Percentiles rank a stretch among this genome's conserved stretches.
phyloP scores from a whole-genome alignment of 2,329 filamentous ascomycete species.

The Orbilia blumenaviensis region DNA sequence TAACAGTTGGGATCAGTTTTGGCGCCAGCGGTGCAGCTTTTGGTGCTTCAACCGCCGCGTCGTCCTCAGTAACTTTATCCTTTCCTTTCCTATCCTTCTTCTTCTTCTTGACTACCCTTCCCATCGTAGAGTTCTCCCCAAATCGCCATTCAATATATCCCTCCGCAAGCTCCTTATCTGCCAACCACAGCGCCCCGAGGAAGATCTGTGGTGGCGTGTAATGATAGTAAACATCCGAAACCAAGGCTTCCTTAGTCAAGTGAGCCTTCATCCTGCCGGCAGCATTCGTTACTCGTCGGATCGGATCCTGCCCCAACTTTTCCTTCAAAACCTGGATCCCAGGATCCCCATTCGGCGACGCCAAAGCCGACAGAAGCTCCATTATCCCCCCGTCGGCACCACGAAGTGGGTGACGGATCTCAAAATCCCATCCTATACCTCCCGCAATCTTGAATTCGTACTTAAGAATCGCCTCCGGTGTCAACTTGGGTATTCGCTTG shows the following conservation, averaged over 20 bases:
- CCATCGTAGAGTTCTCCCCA: slow-evolving; percentile 58
- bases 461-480: slow-evolving; percentile 82
- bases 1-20: slow-evolving; percentile 17
- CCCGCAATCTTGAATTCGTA: slow-evolving; percentile 94
- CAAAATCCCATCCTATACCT: slow-evolving; percentile 89
- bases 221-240: slow-evolving; percentile 97
- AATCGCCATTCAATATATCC: slow-evolving; percentile 58
- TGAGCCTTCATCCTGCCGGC: slow-evolving; percentile 77
- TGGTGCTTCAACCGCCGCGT: slow-evolving; percentile 56
- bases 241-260: slow-evolving; percentile 79
- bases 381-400: slow-evolving; percentile 86
- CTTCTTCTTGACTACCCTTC: slow-evolving; percentile 69
- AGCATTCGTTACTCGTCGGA: slow-evolving; percentile 68
- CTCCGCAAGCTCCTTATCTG: slow-evolving; percentile 70
- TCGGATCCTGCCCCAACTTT: slow-evolving; percentile 59
- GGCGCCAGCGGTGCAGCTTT: slow-evolving; percentile 24
- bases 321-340: slow-evolving; percentile 26
- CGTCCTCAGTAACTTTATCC: slow-evolving; percentile 62
- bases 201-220: slow-evolving; percentile 95
- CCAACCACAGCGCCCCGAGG: slow-evolving; percentile 80
- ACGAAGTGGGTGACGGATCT: slow-evolving; percentile 88
- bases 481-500: slow-evolving; percentile 68
- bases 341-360: slow-evolving; percentile 58
- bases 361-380: slow-evolving; percentile 67
- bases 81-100: slow-evolving; percentile 75